Base-by-base conservation (phyloP, 169 alveolate species). In the Eimeria sp. region DNA sequence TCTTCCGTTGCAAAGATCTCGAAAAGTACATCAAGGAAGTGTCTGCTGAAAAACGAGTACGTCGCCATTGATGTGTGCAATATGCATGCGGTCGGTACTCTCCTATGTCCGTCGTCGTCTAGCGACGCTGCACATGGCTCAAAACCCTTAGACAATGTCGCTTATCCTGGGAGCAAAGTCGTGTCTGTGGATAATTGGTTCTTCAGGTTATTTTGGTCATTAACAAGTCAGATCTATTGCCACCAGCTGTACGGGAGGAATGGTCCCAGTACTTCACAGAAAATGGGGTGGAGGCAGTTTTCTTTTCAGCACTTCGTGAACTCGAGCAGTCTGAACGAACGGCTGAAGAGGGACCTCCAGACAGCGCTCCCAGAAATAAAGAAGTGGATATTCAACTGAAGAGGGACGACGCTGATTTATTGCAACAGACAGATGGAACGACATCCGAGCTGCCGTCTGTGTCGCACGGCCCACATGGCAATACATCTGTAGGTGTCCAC, bases 1-100 rank as follows among this genome's bases (percentile, higher is more conserved):
- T 99, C 98, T 99, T 97, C 97, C 96, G 99, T 63, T 97, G 98
- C 95, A 92, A 83, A 47, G 99, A 99, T 95, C 97, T 99, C 76
- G 99, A 98, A 76, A 96, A 80, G 45, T 99, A 99, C 96, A 97
- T 98, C 51, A 61, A 73, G 54, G 96, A 94, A 49, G 73, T 96
- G 51, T 94, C 86, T 70, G n/a, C 94, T 13, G 49, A 61, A 75
- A 95, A 95, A 20, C 89, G 78, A 47, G 96, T 95, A 65, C 3
- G 88, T 30, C 78, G 0, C 20, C 20, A 2, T 70, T 11, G 6
- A 43, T 20, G 40, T 63, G 65, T 76, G 61, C 61, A 54, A 7
- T 11, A 22, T 76, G 11, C 20, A 3, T 43, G 61, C 87, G 20
- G 27, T n/a, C 49, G 27, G 20, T 49, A 30, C 78, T 30, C 14